Base-by-base conservation (phyloP, 306 rosid species). In the Dryas octopetala region DNA sequence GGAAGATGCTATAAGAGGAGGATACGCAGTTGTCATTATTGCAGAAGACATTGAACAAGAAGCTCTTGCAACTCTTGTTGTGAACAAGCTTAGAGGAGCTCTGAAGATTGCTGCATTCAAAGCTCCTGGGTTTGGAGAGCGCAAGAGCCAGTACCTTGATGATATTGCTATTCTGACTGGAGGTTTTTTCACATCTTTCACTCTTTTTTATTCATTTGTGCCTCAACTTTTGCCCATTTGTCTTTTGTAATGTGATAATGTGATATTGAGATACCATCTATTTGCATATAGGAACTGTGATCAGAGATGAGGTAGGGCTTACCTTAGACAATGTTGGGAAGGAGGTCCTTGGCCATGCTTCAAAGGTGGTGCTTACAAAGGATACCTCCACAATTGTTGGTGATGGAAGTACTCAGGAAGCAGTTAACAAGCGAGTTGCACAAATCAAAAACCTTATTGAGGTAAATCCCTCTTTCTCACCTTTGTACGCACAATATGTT, bases 101-200 rank as follows among this genome's bases (percentile, higher is more conserved):
- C 79, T 96, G 77, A 96, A 96, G 89, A 92, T 96, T 77, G 99
- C 99, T 52, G 99, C 99, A 14, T 89, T 96, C 15, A 96, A 96
- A 83, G 99, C 99, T 82, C 99, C 99, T 1, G 99, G 99, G 32
- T 96, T 96, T 79, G 99, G 99, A 59, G 99, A 96, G 68, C 97
- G 99, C 81, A 96, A 96, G 91, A 92, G 97, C 98, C 99, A 96
- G 83, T 96, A 96, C 85, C 97, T 96, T 48, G 99, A 96, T 74
- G 99, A 96, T 79, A 90, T 96, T 75, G 99, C 99, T 63, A 87
- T 96, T 70, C 83, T 96, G 57, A 96, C 99, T 9, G 98, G 97
- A 89, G 99, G 97, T 94, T 41, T 17, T 49, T 59, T 48, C 14
- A 57, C 59, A 38, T 78, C 15, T 3, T 0, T 48, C 3, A 12